Evolutionary conservation across 1,284 basidiomycete species (phyloP).

Genomic region (Marasmius sp.): DNA sequence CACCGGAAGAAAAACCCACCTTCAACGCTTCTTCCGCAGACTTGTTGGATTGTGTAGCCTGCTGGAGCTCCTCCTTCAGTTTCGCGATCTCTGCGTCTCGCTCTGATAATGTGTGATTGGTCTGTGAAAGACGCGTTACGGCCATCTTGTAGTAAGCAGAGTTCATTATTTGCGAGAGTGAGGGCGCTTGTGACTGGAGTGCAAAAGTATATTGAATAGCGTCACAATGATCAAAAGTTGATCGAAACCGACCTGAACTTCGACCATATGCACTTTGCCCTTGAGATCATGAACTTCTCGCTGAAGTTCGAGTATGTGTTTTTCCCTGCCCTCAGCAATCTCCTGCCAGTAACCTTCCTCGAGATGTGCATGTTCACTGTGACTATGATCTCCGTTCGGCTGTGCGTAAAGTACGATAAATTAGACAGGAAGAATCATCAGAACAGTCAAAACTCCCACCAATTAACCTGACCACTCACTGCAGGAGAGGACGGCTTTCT

Average conservation of each 20-base stretch:
- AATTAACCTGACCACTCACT: constrained; percentile 70
- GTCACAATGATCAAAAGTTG: neutral
- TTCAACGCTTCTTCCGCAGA: constrained; percentile 50
- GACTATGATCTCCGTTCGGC: constrained; percentile 28
- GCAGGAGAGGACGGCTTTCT: constrained; percentile 59
- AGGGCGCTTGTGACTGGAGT: neutral
- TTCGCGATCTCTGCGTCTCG: constrained; percentile 13
- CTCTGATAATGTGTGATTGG: constrained; percentile 29
- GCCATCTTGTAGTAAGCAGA: constrained; percentile 51
- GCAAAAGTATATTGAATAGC: neutral
- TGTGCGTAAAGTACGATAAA: constrained; percentile 33
- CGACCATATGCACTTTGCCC: constrained; percentile 39
- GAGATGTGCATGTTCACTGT: constrained; percentile 25
- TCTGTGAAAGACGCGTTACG: constrained; percentile 29
- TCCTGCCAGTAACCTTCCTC: constrained; percentile 31
- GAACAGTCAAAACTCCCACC: constrained; percentile 56
- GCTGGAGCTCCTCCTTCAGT: constrained; percentile 34
- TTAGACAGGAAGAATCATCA: constrained; percentile 41
- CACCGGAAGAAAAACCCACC: constrained; percentile 28
- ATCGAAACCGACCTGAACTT: constrained; percentile 41
- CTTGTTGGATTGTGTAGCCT: constrained; percentile 36
- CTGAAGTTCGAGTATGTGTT: constrained; percentile 45
- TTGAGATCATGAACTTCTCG: constrained; percentile 41
- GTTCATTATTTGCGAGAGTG: constrained; percentile 32
- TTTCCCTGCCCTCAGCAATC: constrained; percentile 38